A percentile compares a stretch with the other conserved stretches of the same genome.
Conservation (phyloP, 139 green algal genomes). For the Ettlia oleoabundans region DNA sequence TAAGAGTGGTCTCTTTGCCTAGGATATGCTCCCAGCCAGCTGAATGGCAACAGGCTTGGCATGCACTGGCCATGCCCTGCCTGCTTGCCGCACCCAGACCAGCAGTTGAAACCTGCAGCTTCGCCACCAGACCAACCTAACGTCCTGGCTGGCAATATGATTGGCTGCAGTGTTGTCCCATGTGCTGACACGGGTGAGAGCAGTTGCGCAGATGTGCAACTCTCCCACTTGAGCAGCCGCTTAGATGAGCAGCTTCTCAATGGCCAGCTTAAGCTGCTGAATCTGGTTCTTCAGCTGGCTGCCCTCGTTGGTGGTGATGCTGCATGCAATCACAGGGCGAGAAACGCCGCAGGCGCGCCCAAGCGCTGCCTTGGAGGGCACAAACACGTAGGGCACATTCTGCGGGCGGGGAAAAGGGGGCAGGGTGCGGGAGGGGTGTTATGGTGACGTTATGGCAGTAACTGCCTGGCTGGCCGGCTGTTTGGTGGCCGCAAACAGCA, state of each 20-base stretch:
- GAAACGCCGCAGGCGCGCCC: conserved; percentile 97
- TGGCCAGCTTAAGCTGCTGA: conserved; percentile 90
- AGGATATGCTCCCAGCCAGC: conserved; percentile 9
- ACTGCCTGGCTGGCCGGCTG: neutral
- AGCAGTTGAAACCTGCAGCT: too few species aligned
- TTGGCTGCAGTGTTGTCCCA: too few species aligned
- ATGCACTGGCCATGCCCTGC: too few species aligned
- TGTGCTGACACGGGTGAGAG: too few species aligned
- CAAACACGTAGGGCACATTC: conserved; percentile 99
- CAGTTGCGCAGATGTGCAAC: neutral
- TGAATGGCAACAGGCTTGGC: too few species aligned
- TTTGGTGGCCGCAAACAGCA: neutral
- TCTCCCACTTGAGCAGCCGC: neutral
- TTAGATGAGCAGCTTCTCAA: conserved; percentile 98
- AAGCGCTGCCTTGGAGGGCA: conserved; percentile 96
- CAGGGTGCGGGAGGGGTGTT: neutral
- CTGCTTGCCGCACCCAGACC: too few species aligned
- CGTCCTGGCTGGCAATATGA: too few species aligned
- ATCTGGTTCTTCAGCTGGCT: conserved; percentile 98
- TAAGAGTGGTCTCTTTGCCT: too few species aligned
- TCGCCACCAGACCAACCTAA: too few species aligned
- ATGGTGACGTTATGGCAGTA: neutral
- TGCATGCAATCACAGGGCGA: conserved; percentile 91
- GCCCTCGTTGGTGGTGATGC: conserved; percentile 97
- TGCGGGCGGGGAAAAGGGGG: conserved; percentile 31